phyloP scores from a whole-genome alignment of 148 eudicot genomes.

The Linanthus parryae region DNA sequence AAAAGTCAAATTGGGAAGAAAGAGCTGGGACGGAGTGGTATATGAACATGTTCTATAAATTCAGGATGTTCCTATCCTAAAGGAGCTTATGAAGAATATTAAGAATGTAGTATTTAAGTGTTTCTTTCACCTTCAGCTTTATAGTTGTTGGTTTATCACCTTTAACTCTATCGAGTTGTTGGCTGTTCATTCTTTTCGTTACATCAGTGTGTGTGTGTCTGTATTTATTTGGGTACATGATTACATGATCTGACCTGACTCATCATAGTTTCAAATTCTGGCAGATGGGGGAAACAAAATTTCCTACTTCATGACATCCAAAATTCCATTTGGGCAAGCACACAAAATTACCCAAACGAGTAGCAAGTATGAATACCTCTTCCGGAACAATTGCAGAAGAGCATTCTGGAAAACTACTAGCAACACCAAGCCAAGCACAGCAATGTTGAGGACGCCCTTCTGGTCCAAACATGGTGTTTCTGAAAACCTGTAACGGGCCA shows the following conservation, averaged over 20 bases:
- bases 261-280: not conserved
- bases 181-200: too few species aligned
- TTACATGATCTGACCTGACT: not conserved
- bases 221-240: too few species aligned
- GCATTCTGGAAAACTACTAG: constrained; percentile 98
- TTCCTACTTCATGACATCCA: not conserved
- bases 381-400: constrained; percentile 94
- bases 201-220: too few species aligned
- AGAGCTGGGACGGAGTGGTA: too few species aligned
- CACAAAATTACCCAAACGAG: constrained; percentile 8
- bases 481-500: constrained; percentile 62
- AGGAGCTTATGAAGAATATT: too few species aligned
- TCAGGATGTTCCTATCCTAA: too few species aligned
- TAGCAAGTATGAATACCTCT: constrained; percentile 54
- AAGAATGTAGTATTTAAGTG: too few species aligned
- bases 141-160: too few species aligned
- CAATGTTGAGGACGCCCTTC: constrained; percentile 99
- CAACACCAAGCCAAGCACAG: constrained; percentile 99
- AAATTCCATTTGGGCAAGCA: not conserved
- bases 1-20: too few species aligned
- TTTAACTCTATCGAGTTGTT: too few species aligned
- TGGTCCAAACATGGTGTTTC: constrained; percentile 99
- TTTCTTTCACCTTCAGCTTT: too few species aligned
- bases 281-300: not conserved
- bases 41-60: too few species aligned